phyloP scores from a whole-genome alignment of 2,329 filamentous ascomycete genomes.

The Diaporthe sp. region DNA sequence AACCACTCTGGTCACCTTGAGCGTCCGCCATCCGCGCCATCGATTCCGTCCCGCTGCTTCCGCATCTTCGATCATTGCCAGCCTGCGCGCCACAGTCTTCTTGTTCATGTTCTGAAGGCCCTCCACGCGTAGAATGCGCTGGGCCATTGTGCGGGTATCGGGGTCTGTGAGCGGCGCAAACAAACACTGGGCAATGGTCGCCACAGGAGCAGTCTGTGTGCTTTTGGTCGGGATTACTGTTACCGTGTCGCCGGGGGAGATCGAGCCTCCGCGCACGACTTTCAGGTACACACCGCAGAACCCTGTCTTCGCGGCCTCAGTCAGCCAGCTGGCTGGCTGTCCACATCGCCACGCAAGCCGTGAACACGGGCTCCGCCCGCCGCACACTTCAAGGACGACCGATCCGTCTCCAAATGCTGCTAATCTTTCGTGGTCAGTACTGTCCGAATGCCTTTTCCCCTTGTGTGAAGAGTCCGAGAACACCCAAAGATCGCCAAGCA shows the following conservation, averaged over 20 bases:
- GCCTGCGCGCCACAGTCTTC: neutral
- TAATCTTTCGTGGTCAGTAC: too few species aligned
- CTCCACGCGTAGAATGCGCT: neutral
- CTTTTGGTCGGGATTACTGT: neutral
- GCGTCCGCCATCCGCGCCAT: neutral
- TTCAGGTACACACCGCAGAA: conserved; percentile 10
- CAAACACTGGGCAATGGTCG: neutral
- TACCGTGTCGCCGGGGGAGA: neutral
- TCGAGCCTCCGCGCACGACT: neutral
- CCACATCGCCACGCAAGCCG: neutral
- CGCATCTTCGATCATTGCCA: conserved; percentile 6
- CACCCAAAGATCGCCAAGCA: neutral
- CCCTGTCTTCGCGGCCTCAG: neutral
- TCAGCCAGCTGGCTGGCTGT: neutral
- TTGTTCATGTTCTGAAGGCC: neutral
- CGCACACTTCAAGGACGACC: neutral
- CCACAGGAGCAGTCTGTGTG: neutral
- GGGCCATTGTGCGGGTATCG: neutral
- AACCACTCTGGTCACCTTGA: neutral
- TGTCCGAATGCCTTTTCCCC: too few species aligned
- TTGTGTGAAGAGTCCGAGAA: neutral
- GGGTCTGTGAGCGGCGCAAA: neutral
- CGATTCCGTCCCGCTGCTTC: neutral
- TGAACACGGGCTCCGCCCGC: neutral
- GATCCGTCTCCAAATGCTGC: neutral